Evolutionary conservation across 345 rosid species (phyloP), one percentile per base, ranked within the genome.

Genomic region (Moringa oleifera): DNA sequence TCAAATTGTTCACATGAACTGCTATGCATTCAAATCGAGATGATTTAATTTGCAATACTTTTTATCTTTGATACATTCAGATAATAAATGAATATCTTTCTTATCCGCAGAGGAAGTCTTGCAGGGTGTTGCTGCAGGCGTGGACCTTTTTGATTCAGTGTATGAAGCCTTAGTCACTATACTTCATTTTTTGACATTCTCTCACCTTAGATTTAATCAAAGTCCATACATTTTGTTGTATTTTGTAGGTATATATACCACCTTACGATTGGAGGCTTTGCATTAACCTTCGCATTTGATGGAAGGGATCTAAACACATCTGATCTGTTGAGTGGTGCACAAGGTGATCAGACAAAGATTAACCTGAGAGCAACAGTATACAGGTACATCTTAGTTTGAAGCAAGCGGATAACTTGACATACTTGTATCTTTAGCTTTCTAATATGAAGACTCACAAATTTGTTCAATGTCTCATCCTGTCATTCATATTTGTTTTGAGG

Each of bases 51-150:
- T 5, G 13, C 47, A 41, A 41, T 5, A 1, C 16, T 4, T 41
- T 41, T 41, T 41, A 7, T 41, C 17, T 41, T 41, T 9, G 47
- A 15, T 7, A 41, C 17, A 41, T 41, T 11, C 1, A 7, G 47
- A 4, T 23, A 11, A 15, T 20, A 33, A 24, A 59, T 25, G 28
- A 20, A 25, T 33, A 20, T 24, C 18, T 58, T 53, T 59, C 41
- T 52, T 10, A 47, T 68, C 50, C 45, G 56, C 80, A 88, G 95
- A 88, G 80, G 95, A 88, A 76, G 77, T 88, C 61, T 72, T 88
- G 72, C 80, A 85, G 76, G 91, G 89, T 22, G 73, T 88, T 77
- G 91, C 91, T 58, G 84, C 89, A 1, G 95, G 95, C 61, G 71
- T 85, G 51, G 95, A 88, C 64, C 81, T 88, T 58, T 88, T 88